Base-by-base conservation (phyloP, 768 basidiomycete species). In the Lentinula sp. region DNA sequence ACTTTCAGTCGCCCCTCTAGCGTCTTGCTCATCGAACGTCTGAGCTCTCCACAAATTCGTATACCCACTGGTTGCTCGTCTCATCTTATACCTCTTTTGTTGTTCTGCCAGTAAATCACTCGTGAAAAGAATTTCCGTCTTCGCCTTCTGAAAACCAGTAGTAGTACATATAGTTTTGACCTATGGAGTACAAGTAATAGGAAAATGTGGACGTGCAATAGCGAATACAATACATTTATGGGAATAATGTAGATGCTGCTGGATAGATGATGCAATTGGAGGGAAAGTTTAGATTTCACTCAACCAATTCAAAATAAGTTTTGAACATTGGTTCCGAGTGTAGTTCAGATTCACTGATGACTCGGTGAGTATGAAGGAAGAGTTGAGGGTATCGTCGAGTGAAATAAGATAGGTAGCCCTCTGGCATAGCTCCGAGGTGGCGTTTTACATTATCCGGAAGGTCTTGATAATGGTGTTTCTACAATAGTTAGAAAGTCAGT, bases 341-440 rank as follows among this genome's bases (percentile, higher is more conserved):
- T 45, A 98, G 78, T n/a, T 81, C 75, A 11, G 88, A 89, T 34
- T 81, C 77, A 8, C 82, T 80, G 65, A 99, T 80, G 66, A 95
- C 92, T n/a, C 78, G 71, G 67, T 96, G 89, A 21, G 98, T 95
- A 70, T 98, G 95, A 53, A 98, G 76, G 80, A 99, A 93, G 8
- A 98, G 81, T 15, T 75, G 78, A 13, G 97, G 97, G 76, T 89
- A 98, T n/a, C 95, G 86, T 34, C 85, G 81, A 2, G 96, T 98
- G 70, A 98, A 99, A 73, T 98, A 99, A 1, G 81, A 76, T 57
- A 99, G 74, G 78, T 91, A 98, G 10, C 96, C 96, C 63, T 89
- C 88, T 0, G 97, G 97, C 80, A 98, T 88, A 11, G 89, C 80
- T 4, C 96, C 95, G 9, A 98, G 79, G 73, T 91, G 86, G 45